Evolutionary conservation across 176 grass and related monocot species (phyloP), one percentile per base, ranked within the genome.

Genomic region (barley (Hordeum vulgare)): DNA sequence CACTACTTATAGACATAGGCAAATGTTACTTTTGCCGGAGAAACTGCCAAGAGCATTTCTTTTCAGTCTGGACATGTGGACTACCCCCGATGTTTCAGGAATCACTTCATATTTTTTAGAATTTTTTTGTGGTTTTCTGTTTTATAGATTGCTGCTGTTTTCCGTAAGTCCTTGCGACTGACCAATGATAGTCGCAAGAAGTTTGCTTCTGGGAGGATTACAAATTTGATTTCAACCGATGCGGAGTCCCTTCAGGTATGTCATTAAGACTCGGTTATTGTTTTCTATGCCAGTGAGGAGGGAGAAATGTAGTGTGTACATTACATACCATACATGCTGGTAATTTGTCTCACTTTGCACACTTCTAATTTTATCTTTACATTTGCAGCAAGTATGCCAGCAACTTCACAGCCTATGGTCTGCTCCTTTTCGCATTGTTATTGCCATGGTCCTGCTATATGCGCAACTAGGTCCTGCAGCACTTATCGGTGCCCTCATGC

Each of bases 401-500:
- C 96, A 99, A 84, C 89, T 99, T 84, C 96, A 99, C 88, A 94
- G 89, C 77, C 85, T 99, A 74, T 99, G 96, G 96, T 99, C 96
- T 75, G 96, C 96, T 90, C 96, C 96, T 94, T 99, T 99, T 79
- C 93, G 96, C 61, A 99, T 99, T 83, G 60, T 90, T 74, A 92
- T 92, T 77, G 76, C 96, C 80, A 65, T 99, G 85, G 40, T 92
- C 77, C 91, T 99, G 82, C 88, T 99, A 53, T 99, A 96, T 41
- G 39, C 40, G 40, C 87, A 99, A 81, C 85, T 99, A 81, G 93
- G 93, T 61, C 85, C 94, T 82, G 93, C 96, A 77, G 89, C 93
- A 61, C 85, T 99, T 80, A 77, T 94, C 2, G 96, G 93, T 79
- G 82, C 96, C 56, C 85, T 94, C 33, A 74, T 99, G 89, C 84